phyloP scores from a whole-genome alignment of 2,329 filamentous ascomycete genomes.

The Talaromyces sp. region DNA sequence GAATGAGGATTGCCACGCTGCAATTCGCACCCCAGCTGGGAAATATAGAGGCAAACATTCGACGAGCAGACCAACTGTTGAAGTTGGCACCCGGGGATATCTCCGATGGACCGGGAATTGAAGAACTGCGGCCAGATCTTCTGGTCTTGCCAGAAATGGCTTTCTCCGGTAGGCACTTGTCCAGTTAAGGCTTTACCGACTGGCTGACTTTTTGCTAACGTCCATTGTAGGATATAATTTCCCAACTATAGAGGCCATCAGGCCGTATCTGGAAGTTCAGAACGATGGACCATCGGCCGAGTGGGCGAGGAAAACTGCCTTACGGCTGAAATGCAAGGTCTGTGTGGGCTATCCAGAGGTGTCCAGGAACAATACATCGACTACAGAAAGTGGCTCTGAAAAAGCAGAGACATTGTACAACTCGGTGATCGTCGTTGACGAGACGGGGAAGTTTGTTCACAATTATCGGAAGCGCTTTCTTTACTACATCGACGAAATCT shows the following conservation, averaged over 20 bases:
- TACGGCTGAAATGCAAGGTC: constrained; percentile 52
- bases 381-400: neutral
- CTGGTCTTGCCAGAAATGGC: constrained; percentile 59
- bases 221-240: constrained; percentile 55
- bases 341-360: constrained; percentile 60
- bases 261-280: constrained; percentile 55
- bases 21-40: constrained; percentile 41
- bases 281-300: constrained; percentile 48
- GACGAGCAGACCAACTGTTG: constrained; percentile 38
- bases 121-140: constrained; percentile 43
- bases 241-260: constrained; percentile 51
- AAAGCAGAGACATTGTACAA: constrained; percentile 47
- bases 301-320: constrained; percentile 56
- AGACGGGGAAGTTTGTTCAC: constrained; percentile 47
- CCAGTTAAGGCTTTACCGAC: neutral
- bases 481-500: constrained; percentile 63
- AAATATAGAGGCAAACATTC: constrained; percentile 41
- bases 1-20: constrained; percentile 44
- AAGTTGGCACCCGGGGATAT: constrained; percentile 14
- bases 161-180: constrained; percentile 46
- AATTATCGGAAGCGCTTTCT: constrained; percentile 62
- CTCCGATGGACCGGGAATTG: constrained; percentile 12
- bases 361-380: constrained; percentile 10
- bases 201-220: neutral
- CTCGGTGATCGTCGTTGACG: constrained; percentile 53